phyloP scores from a whole-genome alignment of 805 yeast species.

The Zygosaccharomyces gambellarensis region DNA sequence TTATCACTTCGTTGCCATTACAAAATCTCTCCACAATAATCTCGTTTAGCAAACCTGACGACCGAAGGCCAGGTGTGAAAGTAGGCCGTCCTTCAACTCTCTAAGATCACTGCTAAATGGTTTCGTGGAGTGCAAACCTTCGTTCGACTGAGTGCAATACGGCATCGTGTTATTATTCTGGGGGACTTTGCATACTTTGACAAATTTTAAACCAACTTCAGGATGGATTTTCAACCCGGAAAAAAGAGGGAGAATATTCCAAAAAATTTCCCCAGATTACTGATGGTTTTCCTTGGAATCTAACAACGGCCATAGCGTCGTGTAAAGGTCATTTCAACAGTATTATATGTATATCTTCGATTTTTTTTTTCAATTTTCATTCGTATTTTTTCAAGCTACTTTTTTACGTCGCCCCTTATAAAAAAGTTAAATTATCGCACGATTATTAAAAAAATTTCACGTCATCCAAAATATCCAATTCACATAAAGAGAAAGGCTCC shows the following conservation, averaged over 20 bases:
- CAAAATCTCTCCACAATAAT: not conserved
- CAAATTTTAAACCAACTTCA: not conserved
- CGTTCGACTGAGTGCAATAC: not conserved
- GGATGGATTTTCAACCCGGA: not conserved
- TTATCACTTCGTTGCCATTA: not conserved
- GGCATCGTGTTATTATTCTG: not conserved
- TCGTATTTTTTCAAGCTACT: not conserved
- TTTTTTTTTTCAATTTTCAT: not conserved
- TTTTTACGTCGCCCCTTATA: conserved; percentile 2
- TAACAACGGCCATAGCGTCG: not conserved
- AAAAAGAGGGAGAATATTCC: not conserved
- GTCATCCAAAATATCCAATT: not conserved
- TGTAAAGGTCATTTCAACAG: not conserved
- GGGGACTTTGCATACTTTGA: not conserved
- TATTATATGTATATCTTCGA: not conserved
- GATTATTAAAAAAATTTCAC: conserved; percentile 3
- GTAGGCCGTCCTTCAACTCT: not conserved
- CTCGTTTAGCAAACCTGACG: not conserved
- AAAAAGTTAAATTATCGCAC: conserved; percentile 5
- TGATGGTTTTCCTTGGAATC: not conserved
- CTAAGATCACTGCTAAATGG: not conserved
- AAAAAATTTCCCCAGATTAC: not conserved
- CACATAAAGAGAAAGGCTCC: not conserved
- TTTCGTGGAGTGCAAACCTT: too few species aligned
- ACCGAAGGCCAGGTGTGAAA: not conserved